Conservation (phyloP, 2,329 filamentous ascomycete genomes). For the Arachnopeziza araneosa region DNA sequence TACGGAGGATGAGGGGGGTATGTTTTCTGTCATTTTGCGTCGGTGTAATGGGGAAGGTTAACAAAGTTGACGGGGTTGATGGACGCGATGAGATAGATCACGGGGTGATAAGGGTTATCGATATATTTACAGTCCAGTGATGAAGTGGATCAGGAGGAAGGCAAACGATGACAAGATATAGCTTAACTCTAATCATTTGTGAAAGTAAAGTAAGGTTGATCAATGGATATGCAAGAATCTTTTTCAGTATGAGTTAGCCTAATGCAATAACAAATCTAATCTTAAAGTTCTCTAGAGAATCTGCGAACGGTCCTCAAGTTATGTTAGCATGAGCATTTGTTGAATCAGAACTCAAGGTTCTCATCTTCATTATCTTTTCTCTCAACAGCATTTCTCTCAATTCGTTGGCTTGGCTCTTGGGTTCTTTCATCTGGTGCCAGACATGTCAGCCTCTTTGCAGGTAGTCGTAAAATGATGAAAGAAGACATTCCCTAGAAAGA, state of each 20-base stretch:
- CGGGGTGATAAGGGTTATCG: not conserved
- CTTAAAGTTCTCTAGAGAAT: not conserved
- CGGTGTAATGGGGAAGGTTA: not conserved
- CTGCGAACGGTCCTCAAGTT: conserved; percentile 30
- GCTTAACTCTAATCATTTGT: not conserved
- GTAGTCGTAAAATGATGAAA: conserved; percentile 6
- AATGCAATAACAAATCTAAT: not conserved
- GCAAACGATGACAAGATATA: not conserved
- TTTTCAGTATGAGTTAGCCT: not conserved
- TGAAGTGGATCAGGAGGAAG: not conserved
- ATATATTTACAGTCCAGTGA: not conserved
- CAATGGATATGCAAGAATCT: not conserved
- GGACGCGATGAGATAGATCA: not conserved
- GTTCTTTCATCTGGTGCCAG: conserved; percentile 32
- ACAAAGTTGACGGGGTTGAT: not conserved
- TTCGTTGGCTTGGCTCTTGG: conserved; percentile 40
- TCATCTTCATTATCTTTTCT: conserved; percentile 51
- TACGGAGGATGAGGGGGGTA: conserved; percentile 32
- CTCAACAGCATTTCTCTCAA: conserved; percentile 46
- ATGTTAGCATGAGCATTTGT: conserved; percentile 43
- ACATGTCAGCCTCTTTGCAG: conserved; percentile 30
- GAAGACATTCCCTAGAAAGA: conserved; percentile 11
- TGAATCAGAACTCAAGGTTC: conserved; percentile 39
- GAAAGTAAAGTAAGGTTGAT: not conserved
- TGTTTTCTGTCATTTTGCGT: conserved; percentile 43